Evolutionary conservation across 176 grass and related monocot species (phyloP).

Genomic region (Zizania latifolia): DNA sequence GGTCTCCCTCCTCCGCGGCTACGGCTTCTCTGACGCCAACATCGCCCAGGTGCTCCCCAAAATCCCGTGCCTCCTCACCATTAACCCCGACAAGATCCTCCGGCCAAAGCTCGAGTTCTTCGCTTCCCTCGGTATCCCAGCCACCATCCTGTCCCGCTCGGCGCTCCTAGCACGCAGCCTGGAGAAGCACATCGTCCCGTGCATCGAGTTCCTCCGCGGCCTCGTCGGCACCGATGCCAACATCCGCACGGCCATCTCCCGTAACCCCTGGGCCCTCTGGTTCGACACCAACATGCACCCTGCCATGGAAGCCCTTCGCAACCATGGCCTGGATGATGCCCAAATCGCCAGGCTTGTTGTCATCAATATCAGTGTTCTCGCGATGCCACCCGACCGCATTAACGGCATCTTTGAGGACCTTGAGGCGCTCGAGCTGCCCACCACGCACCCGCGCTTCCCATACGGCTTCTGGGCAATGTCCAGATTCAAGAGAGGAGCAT

Average conservation of each 20-base stretch:
- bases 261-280: neutral
- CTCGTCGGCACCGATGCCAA: neutral
- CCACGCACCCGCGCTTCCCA: neutral
- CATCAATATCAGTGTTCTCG: neutral
- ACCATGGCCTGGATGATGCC: neutral
- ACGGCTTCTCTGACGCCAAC: conserved; percentile 7
- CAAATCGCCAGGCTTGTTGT: neutral
- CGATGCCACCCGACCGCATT: neutral
- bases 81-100: conserved; percentile 2
- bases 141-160: neutral
- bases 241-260: neutral
- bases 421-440: neutral
- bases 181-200: neutral
- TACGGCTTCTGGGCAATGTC: neutral
- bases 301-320: neutral
- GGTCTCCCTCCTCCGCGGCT: neutral
- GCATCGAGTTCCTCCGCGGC: conserved; percentile 14
- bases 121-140: neutral
- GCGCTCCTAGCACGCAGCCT: conserved; percentile 16
- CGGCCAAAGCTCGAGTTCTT: conserved; percentile 22
- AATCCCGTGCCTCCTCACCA: neutral
- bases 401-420: neutral
- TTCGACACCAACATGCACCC: neutral
- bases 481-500: neutral
- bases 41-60: neutral